These are phyloP conservation scores for Candolleomyces efflorescens DNA, from an alignment of 768 basidiomycete genomes.

Conservation along the genomic window DNA sequence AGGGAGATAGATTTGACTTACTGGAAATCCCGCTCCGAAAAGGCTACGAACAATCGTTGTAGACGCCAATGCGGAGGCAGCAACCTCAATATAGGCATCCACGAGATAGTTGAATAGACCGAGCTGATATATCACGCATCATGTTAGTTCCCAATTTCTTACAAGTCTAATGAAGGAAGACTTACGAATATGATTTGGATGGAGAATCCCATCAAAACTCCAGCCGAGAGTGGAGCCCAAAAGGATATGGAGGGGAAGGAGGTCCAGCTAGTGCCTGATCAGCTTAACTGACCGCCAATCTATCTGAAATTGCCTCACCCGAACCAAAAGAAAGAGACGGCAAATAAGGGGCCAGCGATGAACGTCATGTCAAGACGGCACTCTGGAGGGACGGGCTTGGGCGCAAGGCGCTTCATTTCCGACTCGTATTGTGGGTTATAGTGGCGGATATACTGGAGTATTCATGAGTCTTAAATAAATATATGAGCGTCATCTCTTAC, in stretches of 20 bases:
- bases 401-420: constrained; percentile 38
- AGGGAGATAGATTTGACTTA: constrained; percentile 15
- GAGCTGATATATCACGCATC: constrained; percentile 30
- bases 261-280: constrained; percentile 44
- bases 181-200: constrained; percentile 54
- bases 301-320: constrained; percentile 27
- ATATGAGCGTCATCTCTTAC: constrained; percentile 25
- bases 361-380: constrained; percentile 47
- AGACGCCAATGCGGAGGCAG: constrained; percentile 55
- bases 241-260: constrained; percentile 47
- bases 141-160: background rate
- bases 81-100: constrained; percentile 50
- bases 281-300: constrained; percentile 5
- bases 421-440: constrained; percentile 48
- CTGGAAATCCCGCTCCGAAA: constrained; percentile 50
- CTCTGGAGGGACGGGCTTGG: constrained; percentile 57
- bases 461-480: background rate
- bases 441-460: constrained; percentile 38
- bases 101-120: constrained; percentile 58
- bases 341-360: constrained; percentile 47
- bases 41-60: constrained; percentile 50
- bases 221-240: constrained; percentile 51
- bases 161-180: constrained; percentile 10
- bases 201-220: constrained; percentile 46
- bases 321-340: constrained; percentile 63